Evolutionary conservation across 768 basidiomycete genomes (phyloP), one percentile per base, ranked within the genome.

Genomic region (Tylopilus intermedius): DNA sequence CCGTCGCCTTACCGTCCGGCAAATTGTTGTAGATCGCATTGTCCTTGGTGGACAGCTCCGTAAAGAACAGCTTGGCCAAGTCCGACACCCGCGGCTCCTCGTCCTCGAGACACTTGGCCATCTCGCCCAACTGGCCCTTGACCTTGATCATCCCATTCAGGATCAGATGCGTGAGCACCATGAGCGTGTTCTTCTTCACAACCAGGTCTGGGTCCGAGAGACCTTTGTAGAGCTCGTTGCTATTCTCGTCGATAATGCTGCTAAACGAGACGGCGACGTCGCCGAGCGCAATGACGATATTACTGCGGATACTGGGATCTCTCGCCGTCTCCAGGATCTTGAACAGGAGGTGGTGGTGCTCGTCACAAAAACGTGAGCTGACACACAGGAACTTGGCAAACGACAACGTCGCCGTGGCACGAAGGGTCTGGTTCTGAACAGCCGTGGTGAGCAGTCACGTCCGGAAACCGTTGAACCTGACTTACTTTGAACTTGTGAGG

Each of bases 71-170:
- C 70, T 94, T 95, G n/a, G 96, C 95, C 37, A 99, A 78, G 62
- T 97, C 95, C 15, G 89, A 82, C 54, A 99, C 88, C 13, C 95
- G 72, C 43, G 77, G 77, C 52, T 97, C 95, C 22, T 80, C 76
- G 68, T 98, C 95, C 72, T 97, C 94, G 7, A 98, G 72, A 66
- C 96, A 98, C 71, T 99, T 98, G n/a, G 95, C 96, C 95, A 99
- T 98, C 77, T 99, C 96, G 15, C 96, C 96, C 7, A 99, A 77
- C 67, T 99, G 95, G 2, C 96, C 96, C 72, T 99, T 98, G 60
- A 98, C 94, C 71, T 98, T 99, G 79, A 99, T 90, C 96, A 98
- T 97, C 2, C 95, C 95, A 62, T 97, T 97, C 56, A 99, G 73
- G 65, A 98, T 98, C 55, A 99, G 73, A 68, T 97, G 93, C 10